Conservation (phyloP, 306 rosid genomes). For the Hippophae rhamnoides region DNA sequence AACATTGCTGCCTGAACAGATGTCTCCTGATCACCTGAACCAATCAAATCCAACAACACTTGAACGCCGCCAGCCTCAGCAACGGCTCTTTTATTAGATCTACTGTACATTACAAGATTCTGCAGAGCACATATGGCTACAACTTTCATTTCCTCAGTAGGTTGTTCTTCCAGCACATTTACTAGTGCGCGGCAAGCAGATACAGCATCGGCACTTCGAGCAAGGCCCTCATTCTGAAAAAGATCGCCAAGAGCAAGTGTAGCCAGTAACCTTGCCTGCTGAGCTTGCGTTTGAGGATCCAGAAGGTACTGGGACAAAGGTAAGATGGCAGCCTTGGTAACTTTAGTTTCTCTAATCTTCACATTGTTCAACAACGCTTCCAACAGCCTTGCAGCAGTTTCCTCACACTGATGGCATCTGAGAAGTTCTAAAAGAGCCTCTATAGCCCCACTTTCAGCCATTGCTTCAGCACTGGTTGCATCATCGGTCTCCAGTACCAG, state of each 20-base stretch:
- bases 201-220: conserved; percentile 90
- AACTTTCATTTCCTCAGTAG: conserved; percentile 98
- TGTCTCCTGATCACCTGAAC: conserved; percentile 90
- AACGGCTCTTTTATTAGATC: conserved; percentile 93
- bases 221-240: conserved; percentile 90
- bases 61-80: conserved; percentile 99
- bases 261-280: conserved; percentile 91
- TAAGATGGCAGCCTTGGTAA: conserved; percentile 71
- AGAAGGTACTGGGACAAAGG: conserved; percentile 95
- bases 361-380: conserved; percentile 91
- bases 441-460: conserved; percentile 99
- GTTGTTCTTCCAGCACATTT: conserved; percentile 97
- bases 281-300: conserved; percentile 99
- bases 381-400: conserved; percentile 86
- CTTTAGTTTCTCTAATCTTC: conserved; percentile 92
- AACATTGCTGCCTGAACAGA: conserved; percentile 98
- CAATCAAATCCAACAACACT: conserved; percentile 89
- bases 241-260: conserved; percentile 97
- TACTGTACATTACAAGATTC: conserved; percentile 96
- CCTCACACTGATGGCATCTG: conserved; percentile 91
- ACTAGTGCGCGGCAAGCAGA: conserved; percentile 97
- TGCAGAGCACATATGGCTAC: conserved; percentile 97
- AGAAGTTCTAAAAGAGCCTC: conserved; percentile 97
- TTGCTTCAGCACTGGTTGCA: conserved; percentile 87
- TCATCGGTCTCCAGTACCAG: conserved; percentile 95